These are phyloP conservation scores for Acanthamoeba polyphaga DNA, from an alignment of 208 protist species.

Conservation along the genomic window DNA sequence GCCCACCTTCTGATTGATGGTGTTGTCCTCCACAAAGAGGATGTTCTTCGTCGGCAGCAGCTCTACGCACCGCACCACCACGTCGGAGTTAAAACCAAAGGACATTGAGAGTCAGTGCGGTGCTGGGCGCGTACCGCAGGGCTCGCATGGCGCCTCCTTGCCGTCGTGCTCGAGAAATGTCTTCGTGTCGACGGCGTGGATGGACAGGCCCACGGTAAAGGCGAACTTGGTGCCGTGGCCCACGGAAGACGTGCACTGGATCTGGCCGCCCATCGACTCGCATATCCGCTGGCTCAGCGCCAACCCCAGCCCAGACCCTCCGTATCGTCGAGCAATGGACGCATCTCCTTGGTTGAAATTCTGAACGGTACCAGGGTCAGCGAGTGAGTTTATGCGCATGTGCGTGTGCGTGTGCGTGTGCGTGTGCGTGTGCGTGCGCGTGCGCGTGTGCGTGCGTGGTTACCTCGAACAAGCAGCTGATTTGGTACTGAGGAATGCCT, in stretches of 20 bases:
- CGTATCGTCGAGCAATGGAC: background rate
- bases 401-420: background rate
- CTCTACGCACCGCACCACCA: background rate
- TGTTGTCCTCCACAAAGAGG: constrained; percentile 65
- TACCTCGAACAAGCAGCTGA: constrained; percentile 74
- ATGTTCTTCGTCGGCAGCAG: background rate
- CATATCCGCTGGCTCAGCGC: constrained; percentile 35
- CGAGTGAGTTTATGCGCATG: background rate
- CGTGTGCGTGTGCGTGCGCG: background rate
- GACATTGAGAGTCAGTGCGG: too few relatives aligned
- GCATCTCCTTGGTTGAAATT: constrained; percentile 51
- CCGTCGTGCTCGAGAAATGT: background rate
- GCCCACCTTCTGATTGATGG: constrained; percentile 65
- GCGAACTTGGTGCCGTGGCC: constrained; percentile 55
- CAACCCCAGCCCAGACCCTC: constrained; percentile 57
- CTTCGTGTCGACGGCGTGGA: background rate
- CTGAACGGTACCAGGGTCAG: background rate
- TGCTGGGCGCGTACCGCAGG: background rate
- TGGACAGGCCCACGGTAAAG: constrained; percentile 7
- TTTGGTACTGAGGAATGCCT: constrained; percentile 78
- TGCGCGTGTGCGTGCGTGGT: background rate
- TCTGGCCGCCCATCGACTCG: constrained; percentile 45
- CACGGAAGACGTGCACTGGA: background rate
- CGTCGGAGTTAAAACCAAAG: too few relatives aligned
- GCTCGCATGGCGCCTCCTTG: background rate